A percentile compares a stretch with the other conserved stretches of the same genome.
Evolutionary conservation across 202 grass and related monocot species (phyloP).

Genomic region (Hordeum pubiflorum): DNA sequence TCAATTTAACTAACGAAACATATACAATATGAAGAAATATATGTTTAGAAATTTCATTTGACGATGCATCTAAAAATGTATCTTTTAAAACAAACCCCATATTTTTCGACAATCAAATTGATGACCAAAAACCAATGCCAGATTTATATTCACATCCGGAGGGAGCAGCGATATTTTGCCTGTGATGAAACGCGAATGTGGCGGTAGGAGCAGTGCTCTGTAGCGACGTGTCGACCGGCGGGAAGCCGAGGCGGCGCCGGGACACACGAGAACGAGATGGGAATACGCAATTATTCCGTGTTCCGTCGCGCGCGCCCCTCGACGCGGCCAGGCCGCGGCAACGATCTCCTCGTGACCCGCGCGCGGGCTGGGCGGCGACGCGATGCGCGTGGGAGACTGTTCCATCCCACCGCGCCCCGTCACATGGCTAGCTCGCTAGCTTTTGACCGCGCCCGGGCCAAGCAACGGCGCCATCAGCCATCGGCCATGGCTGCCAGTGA

Average conservation of each 20-base stretch:
- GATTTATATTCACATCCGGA: too few relatives aligned
- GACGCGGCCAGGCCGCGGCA: neutral
- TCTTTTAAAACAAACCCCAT: too few relatives aligned
- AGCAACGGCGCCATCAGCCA: neutral
- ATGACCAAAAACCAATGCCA: too few relatives aligned
- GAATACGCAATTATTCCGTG: neutral
- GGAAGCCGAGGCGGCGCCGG: neutral
- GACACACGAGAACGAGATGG: neutral
- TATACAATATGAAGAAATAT: too few relatives aligned
- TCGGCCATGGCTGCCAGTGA: neutral
- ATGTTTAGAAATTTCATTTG: too few relatives aligned
- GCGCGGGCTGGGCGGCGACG: neutral
- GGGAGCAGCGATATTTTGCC: too few relatives aligned
- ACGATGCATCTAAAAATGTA: too few relatives aligned
- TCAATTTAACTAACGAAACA: too few relatives aligned
- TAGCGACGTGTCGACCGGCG: neutral
- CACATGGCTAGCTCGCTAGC: neutral
- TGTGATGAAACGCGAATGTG: neutral
- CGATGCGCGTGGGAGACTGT: neutral
- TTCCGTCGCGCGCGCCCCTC: neutral
- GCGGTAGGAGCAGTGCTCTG: too few relatives aligned
- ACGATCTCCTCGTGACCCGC: neutral
- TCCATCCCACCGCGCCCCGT: neutral
- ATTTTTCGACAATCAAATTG: too few relatives aligned
- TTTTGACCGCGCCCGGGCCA: neutral